Evolutionary conservation across 2,329 filamentous ascomycete genomes (phyloP), one percentile per base, ranked within the genome.

Genomic region (Cladosporium velox): DNA sequence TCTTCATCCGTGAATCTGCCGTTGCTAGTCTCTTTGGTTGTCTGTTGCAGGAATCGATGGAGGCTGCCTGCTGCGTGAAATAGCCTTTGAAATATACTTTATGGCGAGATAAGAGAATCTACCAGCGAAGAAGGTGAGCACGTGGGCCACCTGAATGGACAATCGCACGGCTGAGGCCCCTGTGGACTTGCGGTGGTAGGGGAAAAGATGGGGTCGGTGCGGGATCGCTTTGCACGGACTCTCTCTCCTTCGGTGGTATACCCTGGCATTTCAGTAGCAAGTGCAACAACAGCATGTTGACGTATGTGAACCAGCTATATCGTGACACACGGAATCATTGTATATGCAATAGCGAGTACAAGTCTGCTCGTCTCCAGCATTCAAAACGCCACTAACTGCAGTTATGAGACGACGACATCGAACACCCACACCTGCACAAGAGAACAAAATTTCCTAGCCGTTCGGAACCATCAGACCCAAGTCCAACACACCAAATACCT

Each of bases 41-140:
- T 26, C 18, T 12, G 34, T 21, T 11, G 24, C 21, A 58, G 15
- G 1, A 21, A 34, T 34, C 32, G n/a, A 58, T 18, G n/a, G 28
- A 24, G 32, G 24, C 34, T 34, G 32, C n/a, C 52, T 32, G 52
- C 10, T 18, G 52, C 30, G 28, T 55, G 52, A 6, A 32, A 32
- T 55, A 55, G 24, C 28, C n/a, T 55, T 34, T 14, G 5, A n/a
- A 26, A 30, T 30, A 18, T 30, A 24, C 28, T 26, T 52, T 28
- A n/a, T 14, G 21, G n/a, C 34, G 32, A 26, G 55, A 38, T 41
- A 28, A 34, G 32, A 58, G 34, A 21, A 41, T 34, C 18, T 34
- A 55, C 52, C 52, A 55, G 52, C 32, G 32, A 38, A 58, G 55
- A 58, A 58, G 30, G 55, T 35, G 55, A 58, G 55, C 55, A 58